phyloP scores from a whole-genome alignment of 2,329 filamentous ascomycete species.

The Pseudonectria buxi region DNA sequence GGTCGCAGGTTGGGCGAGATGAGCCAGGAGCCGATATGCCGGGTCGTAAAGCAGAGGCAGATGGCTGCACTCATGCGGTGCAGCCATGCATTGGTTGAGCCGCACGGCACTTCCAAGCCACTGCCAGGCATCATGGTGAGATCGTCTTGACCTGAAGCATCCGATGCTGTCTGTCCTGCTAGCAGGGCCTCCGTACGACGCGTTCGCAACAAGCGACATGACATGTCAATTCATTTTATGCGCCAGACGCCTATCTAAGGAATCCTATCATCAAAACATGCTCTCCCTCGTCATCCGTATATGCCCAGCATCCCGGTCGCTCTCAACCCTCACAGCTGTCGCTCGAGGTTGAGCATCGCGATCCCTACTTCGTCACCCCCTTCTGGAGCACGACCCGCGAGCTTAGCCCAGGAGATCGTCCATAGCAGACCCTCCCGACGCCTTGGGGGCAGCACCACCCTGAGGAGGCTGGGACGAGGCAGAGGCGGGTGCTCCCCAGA shows the following conservation, averaged over 20 bases:
- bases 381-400: background rate
- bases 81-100: no score
- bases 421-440: conserved; percentile 33
- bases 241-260: conserved; percentile 37
- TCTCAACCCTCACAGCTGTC: background rate
- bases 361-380: no score
- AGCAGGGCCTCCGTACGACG: no score
- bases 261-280: conserved; percentile 28
- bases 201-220: conserved; percentile 17
- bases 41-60: no score
- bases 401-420: conserved; percentile 43
- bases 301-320: conserved; percentile 10
- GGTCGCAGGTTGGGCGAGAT: conserved; percentile 26
- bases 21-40: no score
- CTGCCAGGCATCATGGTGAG: no score
- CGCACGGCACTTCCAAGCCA: no score
- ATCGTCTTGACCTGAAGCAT: no score
- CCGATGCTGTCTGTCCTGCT: no score
- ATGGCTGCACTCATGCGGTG: no score
- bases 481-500: conserved; percentile 73
- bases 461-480: conserved; percentile 25
- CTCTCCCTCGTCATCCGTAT: conserved; percentile 18
- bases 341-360: no score
- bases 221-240: conserved; percentile 30
- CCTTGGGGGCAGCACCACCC: conserved; percentile 21